These are phyloP conservation scores for Fusarium tanahbumbuense DNA, from an alignment of 2,329 filamentous ascomycete species.

Conservation along the genomic window DNA sequence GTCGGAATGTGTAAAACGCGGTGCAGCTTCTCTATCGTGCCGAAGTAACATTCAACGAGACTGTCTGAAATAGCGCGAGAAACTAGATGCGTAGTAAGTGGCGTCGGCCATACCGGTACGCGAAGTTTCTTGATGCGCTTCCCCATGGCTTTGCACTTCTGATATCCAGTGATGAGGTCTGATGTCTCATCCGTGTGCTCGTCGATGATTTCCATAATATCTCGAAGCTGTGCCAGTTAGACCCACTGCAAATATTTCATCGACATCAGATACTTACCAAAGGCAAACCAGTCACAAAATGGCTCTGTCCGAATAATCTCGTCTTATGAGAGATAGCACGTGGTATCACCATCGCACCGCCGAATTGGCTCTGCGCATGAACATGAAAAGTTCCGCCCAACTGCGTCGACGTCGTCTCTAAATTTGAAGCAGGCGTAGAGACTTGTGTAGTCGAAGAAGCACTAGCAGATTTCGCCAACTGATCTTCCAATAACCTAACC, in stretches of 20 bases:
- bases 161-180: constrained; percentile 52
- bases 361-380: constrained; percentile 50
- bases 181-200: constrained; percentile 53
- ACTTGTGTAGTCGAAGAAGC: not conserved
- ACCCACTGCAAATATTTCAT: accelerated
- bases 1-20: constrained; percentile 64
- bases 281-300: constrained; percentile 64
- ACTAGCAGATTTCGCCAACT: constrained; percentile 1
- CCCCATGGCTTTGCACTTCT: constrained; percentile 65
- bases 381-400: constrained; percentile 59
- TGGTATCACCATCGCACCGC: constrained; percentile 49
- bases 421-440: constrained; percentile 21
- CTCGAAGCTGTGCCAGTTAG: constrained; percentile 47
- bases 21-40: constrained; percentile 59
- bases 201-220: constrained; percentile 59
- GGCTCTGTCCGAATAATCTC: constrained; percentile 66
- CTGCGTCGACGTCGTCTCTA: constrained; percentile 51
- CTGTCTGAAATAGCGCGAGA: constrained; percentile 57
- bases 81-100: constrained; percentile 59
- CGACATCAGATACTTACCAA: constrained; percentile 52
- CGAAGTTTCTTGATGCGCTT: constrained; percentile 63
- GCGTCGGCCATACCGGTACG: constrained; percentile 60
- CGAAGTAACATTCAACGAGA: constrained; percentile 62
- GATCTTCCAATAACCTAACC: constrained; percentile 30
- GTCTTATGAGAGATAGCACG: constrained; percentile 66